These are phyloP conservation scores for Cryptosporidium sp. DNA, from an alignment of 169 alveolate genomes.

Conservation along the genomic window DNA sequence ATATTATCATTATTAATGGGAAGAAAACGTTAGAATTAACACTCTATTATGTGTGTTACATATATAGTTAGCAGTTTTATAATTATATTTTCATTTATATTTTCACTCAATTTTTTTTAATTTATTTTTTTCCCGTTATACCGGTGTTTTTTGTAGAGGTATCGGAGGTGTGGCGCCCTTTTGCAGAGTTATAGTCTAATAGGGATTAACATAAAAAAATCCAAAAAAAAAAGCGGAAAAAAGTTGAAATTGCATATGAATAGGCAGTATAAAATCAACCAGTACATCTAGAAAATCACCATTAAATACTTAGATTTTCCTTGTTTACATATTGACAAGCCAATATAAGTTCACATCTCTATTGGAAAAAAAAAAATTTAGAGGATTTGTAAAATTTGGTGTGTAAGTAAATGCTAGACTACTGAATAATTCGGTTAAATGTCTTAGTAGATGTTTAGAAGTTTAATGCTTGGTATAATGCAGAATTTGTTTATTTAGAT, in stretches of 20 bases:
- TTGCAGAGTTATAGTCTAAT: not conserved
- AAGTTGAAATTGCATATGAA: not conserved
- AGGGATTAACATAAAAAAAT: not conserved
- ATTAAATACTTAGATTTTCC: no score
- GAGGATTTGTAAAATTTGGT: not conserved
- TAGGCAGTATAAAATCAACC: no score
- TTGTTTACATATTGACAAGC: no score
- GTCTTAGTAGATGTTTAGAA: no score
- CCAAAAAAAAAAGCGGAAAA: not conserved
- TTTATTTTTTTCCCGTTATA: no score
- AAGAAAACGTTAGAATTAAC: not conserved
- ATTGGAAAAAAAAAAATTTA: no score
- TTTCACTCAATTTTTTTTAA: not conserved
- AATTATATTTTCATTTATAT: not conserved
- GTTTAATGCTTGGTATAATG: not conserved
- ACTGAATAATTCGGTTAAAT: no score
- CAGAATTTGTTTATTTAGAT: no score
- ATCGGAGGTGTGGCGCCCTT: not conserved
- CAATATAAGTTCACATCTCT: not conserved
- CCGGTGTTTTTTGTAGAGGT: not conserved
- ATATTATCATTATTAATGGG: no score
- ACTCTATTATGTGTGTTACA: no score
- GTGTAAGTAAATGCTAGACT: not conserved
- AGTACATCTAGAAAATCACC: no score
- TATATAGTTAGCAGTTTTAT: not conserved